Percentiles rank a stretch among this genome's conserved stretches.
Evolutionary conservation across 2,329 filamentous ascomycete species (phyloP).

Genomic region (Botrytis tulipae): DNA sequence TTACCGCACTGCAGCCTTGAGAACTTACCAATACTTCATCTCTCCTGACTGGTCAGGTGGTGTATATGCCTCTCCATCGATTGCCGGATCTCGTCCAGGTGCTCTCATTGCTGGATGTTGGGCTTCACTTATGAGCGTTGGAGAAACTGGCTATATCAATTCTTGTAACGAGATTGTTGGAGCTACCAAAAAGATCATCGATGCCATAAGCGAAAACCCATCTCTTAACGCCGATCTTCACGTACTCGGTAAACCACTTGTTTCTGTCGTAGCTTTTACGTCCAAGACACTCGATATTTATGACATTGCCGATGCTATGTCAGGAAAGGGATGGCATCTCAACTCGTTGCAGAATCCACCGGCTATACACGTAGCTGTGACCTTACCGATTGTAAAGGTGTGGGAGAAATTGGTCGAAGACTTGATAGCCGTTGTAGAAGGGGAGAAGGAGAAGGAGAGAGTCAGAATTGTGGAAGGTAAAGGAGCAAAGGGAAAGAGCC

Average conservation of each 20-base stretch:
- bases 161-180: conserved; percentile 87
- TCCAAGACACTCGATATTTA: conserved; percentile 87
- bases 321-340: conserved; percentile 83
- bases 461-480: conserved; percentile 69
- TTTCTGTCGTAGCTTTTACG: conserved; percentile 86
- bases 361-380: conserved; percentile 92
- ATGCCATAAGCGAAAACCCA: conserved; percentile 68
- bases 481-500: conserved; percentile 61
- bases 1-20: conserved; percentile 76
- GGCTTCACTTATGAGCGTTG: conserved; percentile 85
- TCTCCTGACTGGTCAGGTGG: conserved; percentile 92
- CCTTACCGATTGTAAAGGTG: conserved; percentile 76
- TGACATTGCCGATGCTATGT: conserved; percentile 89
- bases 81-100: conserved; percentile 88
- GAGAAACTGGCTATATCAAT: conserved; percentile 83
- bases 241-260: conserved; percentile 79
- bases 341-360: conserved; percentile 91
- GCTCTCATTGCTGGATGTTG: conserved; percentile 95
- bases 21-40: conserved; percentile 95
- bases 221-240: conserved; percentile 69
- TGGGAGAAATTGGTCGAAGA: conserved; percentile 79
- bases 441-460: conserved; percentile 78
- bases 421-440: conserved; percentile 62
- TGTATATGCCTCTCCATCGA: conserved; percentile 89
- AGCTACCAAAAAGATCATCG: conserved; percentile 76